Conservation (phyloP, 2,329 filamentous ascomycete genomes). For the Sarocladium strictum region DNA sequence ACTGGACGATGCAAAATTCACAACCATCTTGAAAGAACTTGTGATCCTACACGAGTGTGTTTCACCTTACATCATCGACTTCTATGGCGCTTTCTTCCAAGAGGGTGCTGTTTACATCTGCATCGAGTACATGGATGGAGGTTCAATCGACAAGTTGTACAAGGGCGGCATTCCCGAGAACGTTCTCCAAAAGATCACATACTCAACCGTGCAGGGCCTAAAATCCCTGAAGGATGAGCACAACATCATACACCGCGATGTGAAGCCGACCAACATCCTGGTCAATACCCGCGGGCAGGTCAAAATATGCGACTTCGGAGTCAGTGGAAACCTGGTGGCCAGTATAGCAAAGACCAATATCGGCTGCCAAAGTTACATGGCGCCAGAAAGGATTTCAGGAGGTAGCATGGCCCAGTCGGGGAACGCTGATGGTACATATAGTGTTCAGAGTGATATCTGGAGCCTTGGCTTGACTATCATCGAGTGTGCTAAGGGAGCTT, state of each 20-base stretch:
- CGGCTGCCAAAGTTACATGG: constrained; percentile 99
- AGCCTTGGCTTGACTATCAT: constrained; percentile 91
- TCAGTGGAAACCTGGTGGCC: constrained; percentile 91
- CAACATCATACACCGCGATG: constrained; percentile 97
- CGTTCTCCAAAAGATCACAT: constrained; percentile 82
- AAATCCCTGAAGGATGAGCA: constrained; percentile 95
- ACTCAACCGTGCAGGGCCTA: constrained; percentile 83
- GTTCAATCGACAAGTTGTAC: constrained; percentile 95
- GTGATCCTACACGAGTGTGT: constrained; percentile 93
- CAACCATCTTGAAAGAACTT: constrained; percentile 94
- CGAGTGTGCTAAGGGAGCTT: constrained; percentile 89
- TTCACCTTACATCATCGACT: constrained; percentile 96
- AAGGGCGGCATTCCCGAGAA: constrained; percentile 82
- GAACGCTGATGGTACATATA: constrained; percentile 78
- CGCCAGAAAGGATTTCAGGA: constrained; percentile 87
- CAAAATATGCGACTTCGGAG: constrained; percentile 98
- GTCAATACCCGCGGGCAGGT: constrained; percentile 84
- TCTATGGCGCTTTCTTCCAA: constrained; percentile 98
- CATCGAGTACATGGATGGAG: constrained; percentile 98
- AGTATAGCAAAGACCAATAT: constrained; percentile 99
- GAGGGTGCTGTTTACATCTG: constrained; percentile 99
- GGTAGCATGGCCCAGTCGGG: constrained; percentile 69
- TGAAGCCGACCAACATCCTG: constrained; percentile 98
- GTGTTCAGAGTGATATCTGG: constrained; percentile 97
- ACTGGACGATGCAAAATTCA: constrained; percentile 93